Base-by-base conservation (phyloP, 176 grass and related monocot genomes). In the Carex pumila region DNA sequence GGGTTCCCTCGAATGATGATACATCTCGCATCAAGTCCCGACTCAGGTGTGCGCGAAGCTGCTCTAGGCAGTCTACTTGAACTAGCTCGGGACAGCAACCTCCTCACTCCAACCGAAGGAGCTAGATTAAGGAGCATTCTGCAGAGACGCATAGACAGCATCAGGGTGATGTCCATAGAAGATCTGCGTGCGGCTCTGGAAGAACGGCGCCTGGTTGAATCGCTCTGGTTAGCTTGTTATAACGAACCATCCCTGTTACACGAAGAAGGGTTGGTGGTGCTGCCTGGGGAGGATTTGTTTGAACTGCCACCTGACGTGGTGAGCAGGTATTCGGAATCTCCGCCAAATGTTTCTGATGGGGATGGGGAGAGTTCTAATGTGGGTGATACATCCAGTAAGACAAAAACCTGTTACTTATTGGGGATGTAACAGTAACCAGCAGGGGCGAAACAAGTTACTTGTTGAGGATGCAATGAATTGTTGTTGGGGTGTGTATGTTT, bases 1-100 rank as follows among this genome's bases (percentile, higher is more conserved):
- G 94, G 94, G 15, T 94, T 97, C 47, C 91, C 94, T 21, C 86
- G 37, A 47, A 86, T 97, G 68, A 97, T 94, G 91, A 87, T 94
- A 79, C 90, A 79, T 84, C 73, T 97, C 34, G 86, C 53, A 31
- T 90, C 88, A 9, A 94, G 94, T 41, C 32, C 89, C 43, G 94
- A 97, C 64, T 90, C 85, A 0, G 86, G 91, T 66, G 94, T 97
- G 87, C 84, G 94, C 77, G 94, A 97, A 81, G 89, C 94, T 12
- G 94, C 94, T 49, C 77, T 97, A 75, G 88, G 91, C 7, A 88
- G 89, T 22, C 87, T 92, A 61, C 91, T 94, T 78, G 91, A 94
- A 87, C 86, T 97, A 72, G 89, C 89, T 79, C 84, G 47, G 72
- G 89, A 92, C 57, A 79, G 66, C 6, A 32, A 91, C 9, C 79